Conservation (phyloP, 1,139 yeast genomes). For the Yamadazyma buinensis region DNA sequence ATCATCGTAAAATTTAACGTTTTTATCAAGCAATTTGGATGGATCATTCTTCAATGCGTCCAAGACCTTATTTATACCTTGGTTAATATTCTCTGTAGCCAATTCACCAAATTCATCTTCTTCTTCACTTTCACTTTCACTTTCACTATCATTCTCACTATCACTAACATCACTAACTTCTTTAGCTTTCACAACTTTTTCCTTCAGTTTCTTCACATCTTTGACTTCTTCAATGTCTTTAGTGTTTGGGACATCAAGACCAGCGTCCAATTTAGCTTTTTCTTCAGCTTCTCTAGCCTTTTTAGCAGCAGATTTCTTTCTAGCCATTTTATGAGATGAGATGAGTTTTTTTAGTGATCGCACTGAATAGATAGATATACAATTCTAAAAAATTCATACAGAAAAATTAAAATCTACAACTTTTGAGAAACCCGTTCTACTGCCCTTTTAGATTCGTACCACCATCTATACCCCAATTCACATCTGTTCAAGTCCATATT, state of each 20-base stretch:
- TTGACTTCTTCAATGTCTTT: neutral
- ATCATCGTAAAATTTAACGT: constrained; percentile 66
- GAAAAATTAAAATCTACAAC: neutral
- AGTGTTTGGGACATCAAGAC: too few relatives aligned
- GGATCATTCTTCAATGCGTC: constrained; percentile 68
- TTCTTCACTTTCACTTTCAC: constrained; percentile 53
- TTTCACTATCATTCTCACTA: constrained; percentile 21
- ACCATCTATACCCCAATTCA: constrained; percentile 64
- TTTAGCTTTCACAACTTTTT: neutral
- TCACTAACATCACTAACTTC: constrained; percentile 11
- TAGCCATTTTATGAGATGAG: constrained; percentile 54
- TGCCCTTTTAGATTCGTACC: constrained; percentile 33
- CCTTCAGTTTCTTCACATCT: neutral
- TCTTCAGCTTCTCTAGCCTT: constrained; percentile 58
- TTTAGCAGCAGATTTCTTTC: constrained; percentile 87
- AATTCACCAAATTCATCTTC: constrained; percentile 94
- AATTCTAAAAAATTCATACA: constrained; percentile 1
- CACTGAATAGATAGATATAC: too few relatives aligned
- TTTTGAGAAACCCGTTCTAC: neutral
- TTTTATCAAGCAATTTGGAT: constrained; percentile 57
- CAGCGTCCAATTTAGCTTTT: constrained; percentile 12
- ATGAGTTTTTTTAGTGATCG: constrained; percentile 3
- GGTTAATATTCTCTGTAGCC: constrained; percentile 80
- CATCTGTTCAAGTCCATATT: constrained; percentile 58
- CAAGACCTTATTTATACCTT: constrained; percentile 71